Evolutionary conservation across 192 early-diverging fungal species (phyloP), one percentile per base, ranked within the genome.

Genomic region (Gigaspora rosea): DNA sequence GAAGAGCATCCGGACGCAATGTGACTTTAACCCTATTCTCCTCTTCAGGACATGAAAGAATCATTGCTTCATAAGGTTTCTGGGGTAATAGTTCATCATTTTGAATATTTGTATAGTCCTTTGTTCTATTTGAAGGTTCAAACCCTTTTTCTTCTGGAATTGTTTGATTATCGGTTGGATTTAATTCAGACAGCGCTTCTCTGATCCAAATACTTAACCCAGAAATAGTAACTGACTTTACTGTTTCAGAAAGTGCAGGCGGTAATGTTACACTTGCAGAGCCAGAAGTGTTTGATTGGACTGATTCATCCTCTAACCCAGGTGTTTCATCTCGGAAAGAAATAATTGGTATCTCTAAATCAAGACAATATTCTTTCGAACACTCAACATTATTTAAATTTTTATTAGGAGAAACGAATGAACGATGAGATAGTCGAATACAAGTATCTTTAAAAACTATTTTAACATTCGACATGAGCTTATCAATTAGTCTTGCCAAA

Each of bases 391-490:
- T 47, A 32, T 13, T 56, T 11, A 61, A 33, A 46, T 51, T 52
- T 57, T 75, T 62, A 65, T 71, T 68, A 35, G 82, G 68, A 0
- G 76, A 74, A 10, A 84, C 36, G 36, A 49, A 77, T 10, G 89
- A 90, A 63, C 78, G 78, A 63, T 89, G 88, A 46, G 72, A 72
- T 33, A 92, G 65, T 36, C 86, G 79, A 27, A 92, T 73, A 35
- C 68, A 69, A 2, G 86, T 89, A 63, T 90, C 83, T 32, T 78
- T 85, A 63, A 92, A 86, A 4, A 89, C 86, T 18, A 97, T 83
- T 71, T 92, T 94, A 51, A 94, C 88, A 69, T 88, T 88, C 16
- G 93, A 94, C 73, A 95, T 85, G 56, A 97, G 92, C 61, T 92
- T 91, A 63, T 95, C 94, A 68, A 97, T 94, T 64, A 95, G 81